Percentiles rank a stretch among this genome's conserved stretches.
Evolutionary conservation across 2,329 filamentous ascomycete genomes (phyloP).

Genomic region (Pseudogymnoascus sp.): DNA sequence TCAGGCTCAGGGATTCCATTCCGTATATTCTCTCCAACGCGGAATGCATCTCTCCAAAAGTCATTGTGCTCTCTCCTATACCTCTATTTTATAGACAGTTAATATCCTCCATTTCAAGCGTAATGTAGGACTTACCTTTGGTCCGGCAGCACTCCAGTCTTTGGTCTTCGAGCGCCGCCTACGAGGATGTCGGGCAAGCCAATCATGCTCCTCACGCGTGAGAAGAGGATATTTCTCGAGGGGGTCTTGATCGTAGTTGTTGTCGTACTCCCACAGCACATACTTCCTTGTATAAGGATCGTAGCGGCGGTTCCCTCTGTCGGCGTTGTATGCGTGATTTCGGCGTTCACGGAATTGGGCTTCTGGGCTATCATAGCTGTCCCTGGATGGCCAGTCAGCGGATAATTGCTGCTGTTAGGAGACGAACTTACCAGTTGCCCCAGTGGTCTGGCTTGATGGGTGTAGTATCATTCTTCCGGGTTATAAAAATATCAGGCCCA

Average conservation of each 20-base stretch:
- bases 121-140: conserved; percentile 16
- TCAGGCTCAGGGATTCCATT: neutral
- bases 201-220: conserved; percentile 16
- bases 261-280: conserved; percentile 19
- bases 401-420: neutral
- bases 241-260: conserved; percentile 2
- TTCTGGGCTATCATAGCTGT: conserved; percentile 20
- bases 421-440: conserved; percentile 22
- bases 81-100: conserved; percentile 14
- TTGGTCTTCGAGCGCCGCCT: conserved; percentile 12
- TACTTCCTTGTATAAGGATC: conserved; percentile 24
- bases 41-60: conserved; percentile 25
- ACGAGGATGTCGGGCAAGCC: conserved; percentile 12
- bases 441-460: conserved; percentile 22
- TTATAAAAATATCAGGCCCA: conserved; percentile 35
- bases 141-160: conserved; percentile 22
- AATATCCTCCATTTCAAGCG: neutral
- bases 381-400: conserved; percentile 16
- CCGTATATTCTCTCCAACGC: conserved; percentile 12
- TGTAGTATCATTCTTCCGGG: conserved; percentile 13
- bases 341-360: conserved; percentile 4
- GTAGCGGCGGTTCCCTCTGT: conserved; percentile 19
- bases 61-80: conserved; percentile 20
- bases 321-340: conserved; percentile 7
- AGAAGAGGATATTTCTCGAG: conserved; percentile 19